These are phyloP conservation scores for Claviceps purpurea DNA, from an alignment of 2,329 filamentous ascomycete genomes.

Conservation along the genomic window DNA sequence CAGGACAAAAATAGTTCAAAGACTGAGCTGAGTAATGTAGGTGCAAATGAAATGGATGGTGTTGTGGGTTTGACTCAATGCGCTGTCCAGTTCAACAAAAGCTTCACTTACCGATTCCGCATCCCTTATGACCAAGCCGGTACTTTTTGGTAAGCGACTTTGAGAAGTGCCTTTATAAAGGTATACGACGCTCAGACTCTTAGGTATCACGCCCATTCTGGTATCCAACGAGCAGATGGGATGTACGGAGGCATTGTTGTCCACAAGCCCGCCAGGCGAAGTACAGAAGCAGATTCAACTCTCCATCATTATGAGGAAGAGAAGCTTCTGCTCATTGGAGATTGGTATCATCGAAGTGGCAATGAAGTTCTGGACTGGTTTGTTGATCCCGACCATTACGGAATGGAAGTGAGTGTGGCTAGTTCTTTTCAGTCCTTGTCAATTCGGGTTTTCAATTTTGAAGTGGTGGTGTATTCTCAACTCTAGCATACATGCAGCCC, in stretches of 20 bases:
- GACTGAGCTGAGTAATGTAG: constrained; percentile 16
- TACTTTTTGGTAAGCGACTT: constrained; percentile 39
- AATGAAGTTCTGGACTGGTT: constrained; percentile 14
- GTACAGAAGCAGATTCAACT: constrained; percentile 10
- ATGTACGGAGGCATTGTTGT: constrained; percentile 16
- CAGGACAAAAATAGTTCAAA: neutral
- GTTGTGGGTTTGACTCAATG: constrained; percentile 48
- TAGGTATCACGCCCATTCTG: constrained; percentile 50
- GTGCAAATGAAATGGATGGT: constrained; percentile 46
- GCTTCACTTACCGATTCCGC: constrained; percentile 42
- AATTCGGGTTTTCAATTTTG: constrained; percentile 9
- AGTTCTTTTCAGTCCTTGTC: neutral
- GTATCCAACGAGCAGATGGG: constrained; percentile 27
- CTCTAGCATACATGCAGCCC: constrained; percentile 20
- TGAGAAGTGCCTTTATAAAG: neutral
- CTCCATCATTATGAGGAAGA: constrained; percentile 17
- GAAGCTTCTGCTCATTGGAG: constrained; percentile 23
- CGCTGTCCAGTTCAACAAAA: constrained; percentile 39
- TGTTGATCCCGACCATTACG: constrained; percentile 12
- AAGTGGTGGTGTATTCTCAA: constrained; percentile 5
- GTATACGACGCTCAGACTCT: neutral
- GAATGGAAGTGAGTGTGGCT: constrained; percentile 7
- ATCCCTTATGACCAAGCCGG: constrained; percentile 37
- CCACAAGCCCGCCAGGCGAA: constrained; percentile 20
- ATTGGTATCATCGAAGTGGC: constrained; percentile 25